Evolutionary conservation across 345 rosid genomes (phyloP).

Genomic region (Acer negundo): DNA sequence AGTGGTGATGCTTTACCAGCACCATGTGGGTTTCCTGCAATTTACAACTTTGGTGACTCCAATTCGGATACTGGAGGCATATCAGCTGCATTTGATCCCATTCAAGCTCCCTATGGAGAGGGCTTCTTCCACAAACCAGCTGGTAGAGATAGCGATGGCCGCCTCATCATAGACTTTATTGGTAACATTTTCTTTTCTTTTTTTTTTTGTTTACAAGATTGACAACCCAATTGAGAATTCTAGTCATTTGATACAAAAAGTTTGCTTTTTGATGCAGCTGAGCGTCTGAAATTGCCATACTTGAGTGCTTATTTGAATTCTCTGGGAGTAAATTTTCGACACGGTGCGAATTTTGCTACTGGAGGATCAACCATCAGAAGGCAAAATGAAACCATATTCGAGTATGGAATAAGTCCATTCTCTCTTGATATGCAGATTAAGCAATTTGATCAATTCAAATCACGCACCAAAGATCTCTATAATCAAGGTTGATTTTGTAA

Average conservation of each 20-base stretch:
- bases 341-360: slow-evolving; percentile 90
- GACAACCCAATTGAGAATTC: background rate
- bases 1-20: slow-evolving; percentile 25
- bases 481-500: slow-evolving; percentile 27
- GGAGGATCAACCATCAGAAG: slow-evolving; percentile 92
- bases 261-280: slow-evolving; percentile 53
- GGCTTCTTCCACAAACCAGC: slow-evolving; percentile 65
- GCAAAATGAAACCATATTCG: slow-evolving; percentile 82
- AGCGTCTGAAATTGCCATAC: slow-evolving; percentile 66
- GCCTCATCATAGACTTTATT: slow-evolving; percentile 81
- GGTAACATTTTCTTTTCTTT: slow-evolving; percentile 35
- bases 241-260: background rate
- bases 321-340: slow-evolving; percentile 73
- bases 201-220: background rate
- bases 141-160: slow-evolving; percentile 75
- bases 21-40: slow-evolving; percentile 61
- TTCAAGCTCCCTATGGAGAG: slow-evolving; percentile 55
- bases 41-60: slow-evolving; percentile 91
- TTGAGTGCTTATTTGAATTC: slow-evolving; percentile 90
- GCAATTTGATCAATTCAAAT: slow-evolving; percentile 74
- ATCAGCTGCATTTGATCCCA: slow-evolving; percentile 76
- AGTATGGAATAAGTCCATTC: slow-evolving; percentile 90
- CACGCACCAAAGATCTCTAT: slow-evolving; percentile 55
- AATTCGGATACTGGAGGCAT: slow-evolving; percentile 86
- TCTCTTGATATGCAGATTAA: slow-evolving; percentile 83